phyloP scores from a whole-genome alignment of 805 yeast species.

The Candida bentonensis region DNA sequence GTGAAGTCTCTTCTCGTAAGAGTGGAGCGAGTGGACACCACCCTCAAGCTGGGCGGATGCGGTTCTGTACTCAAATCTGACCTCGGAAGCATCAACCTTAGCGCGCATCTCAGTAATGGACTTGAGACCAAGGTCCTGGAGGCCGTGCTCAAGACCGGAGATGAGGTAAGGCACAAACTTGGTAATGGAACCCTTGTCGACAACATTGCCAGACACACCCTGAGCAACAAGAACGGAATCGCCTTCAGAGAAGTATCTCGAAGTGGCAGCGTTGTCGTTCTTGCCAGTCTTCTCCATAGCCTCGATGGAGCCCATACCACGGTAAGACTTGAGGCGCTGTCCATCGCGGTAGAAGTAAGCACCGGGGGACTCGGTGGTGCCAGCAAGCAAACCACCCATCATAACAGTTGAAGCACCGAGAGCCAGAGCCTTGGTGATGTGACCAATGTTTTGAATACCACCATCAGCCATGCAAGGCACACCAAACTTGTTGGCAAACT shows the following conservation, averaged over 20 bases:
- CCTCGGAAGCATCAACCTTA: conserved; percentile 48
- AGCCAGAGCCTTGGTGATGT: conserved; percentile 91
- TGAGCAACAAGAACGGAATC: conserved; percentile 96
- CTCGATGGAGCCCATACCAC: conserved; percentile 99
- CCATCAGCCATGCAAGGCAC: conserved; percentile 99
- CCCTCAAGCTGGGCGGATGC: conserved; percentile 98
- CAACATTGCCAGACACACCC: conserved; percentile 95
- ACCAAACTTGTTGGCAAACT: conserved; percentile 90
- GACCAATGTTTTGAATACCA: conserved; percentile 98
- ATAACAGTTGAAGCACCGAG: conserved; percentile 94
- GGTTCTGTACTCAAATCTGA: conserved; percentile 94
- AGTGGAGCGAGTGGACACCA: conserved; percentile 92
- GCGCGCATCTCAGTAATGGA: conserved; percentile 51
- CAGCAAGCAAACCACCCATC: conserved; percentile 99
- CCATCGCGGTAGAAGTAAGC: conserved; percentile 97
- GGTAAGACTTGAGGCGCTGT: conserved; percentile 88
- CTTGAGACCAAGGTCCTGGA: conserved; percentile 89
- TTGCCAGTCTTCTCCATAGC: conserved; percentile 89
- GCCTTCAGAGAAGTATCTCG: conserved; percentile 93
- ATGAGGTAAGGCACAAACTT: conserved; percentile 89
- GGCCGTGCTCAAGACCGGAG: conserved; percentile 95
- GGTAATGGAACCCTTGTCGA: conserved; percentile 89
- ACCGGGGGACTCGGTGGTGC: conserved; percentile 97
- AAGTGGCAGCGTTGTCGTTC: conserved; percentile 92
- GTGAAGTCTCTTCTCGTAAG: conserved; percentile 94